Evolutionary conservation across 306 rosid species (phyloP).

Genomic region (Pyrus pyrifolia): DNA sequence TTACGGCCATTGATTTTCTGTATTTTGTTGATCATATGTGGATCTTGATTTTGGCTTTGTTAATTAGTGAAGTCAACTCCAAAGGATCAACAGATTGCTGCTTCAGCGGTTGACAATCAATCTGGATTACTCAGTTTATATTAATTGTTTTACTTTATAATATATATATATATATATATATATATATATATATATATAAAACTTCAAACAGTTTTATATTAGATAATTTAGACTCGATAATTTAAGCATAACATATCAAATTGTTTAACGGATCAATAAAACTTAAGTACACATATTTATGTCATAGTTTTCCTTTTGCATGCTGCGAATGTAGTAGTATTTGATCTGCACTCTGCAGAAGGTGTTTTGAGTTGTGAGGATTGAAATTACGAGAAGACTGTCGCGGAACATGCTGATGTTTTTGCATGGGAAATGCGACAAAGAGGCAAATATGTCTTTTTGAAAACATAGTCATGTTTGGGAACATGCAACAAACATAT

Average conservation of each 20-base stretch:
- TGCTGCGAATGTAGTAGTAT: not conserved
- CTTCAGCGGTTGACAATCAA: not conserved
- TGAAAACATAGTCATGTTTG: slow-evolving; percentile 3
- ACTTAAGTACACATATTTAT: not conserved
- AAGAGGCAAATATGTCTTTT: slow-evolving; percentile 33
- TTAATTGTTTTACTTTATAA: too few species aligned
- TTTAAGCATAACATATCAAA: not conserved
- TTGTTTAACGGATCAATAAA: too few species aligned
- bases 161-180: too few species aligned
- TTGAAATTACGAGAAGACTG: not conserved
- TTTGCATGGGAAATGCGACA: slow-evolving; percentile 19
- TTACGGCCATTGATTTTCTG: not conserved
- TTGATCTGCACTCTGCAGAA: not conserved
- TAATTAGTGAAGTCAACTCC: not conserved
- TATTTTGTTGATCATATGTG: not conserved
- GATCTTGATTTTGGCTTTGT: not conserved
- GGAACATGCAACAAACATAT: slow-evolving; percentile 36
- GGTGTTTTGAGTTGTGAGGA: not conserved
- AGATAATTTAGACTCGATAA: rapidly evolving
- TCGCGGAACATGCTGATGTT: slow-evolving; percentile 23
- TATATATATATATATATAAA: too few species aligned
- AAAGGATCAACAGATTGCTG: not conserved
- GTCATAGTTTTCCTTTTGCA: not conserved
- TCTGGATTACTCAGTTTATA: too few species aligned
- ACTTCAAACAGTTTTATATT: too few species aligned